Evolutionary conservation across 2,329 filamentous ascomycete species (phyloP), one percentile per base, ranked within the genome.

Genomic region (Colletotrichum siamense): DNA sequence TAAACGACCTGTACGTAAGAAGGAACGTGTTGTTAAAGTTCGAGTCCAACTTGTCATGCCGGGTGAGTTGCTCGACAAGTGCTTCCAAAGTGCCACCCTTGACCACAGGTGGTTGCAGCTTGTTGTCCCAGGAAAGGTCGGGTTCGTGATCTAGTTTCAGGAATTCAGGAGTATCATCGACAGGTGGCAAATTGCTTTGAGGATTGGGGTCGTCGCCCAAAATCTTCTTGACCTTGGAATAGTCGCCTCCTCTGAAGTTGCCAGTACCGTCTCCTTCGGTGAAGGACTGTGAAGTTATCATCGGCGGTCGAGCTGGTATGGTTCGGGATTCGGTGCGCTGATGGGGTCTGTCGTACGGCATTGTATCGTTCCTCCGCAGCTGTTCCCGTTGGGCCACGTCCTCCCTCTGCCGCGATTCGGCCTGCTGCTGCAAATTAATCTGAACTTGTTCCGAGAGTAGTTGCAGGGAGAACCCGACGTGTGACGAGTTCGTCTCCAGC

Each of bases 21-120:
- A 99, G 92, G 89, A 99, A 99, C 1, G 97, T 99, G 81, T 96
- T 98, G 87, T 99, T 99, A 87, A 99, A 99, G 78, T 91, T 96
- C 5, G 96, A 95, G 82, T 99, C 97, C 16, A 98, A 91, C 82
- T 98, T 97, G 86, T 99, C 97, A 82, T 99, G 97, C 65, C 97
- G 92, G 18, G 97, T 99, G 61, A 99, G 90, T 82, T 99, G 96
- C 84, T 99, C 97, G 8, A 98, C 97, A 73, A 99, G 88, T 6
- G 95, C 97, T 34, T 95, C 90, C 24, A 99, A 87, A 1, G 96
- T 98, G 63, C 97, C 97, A 79, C 96, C 97, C 84, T 96, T 97
- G 74, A 99, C 91, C 34, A 93, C 91, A 28, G 94, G 93, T 4
- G 93, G 92, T 34, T 92, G 90, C n/a, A 89, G 87, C 85, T 98